Evolutionary conservation across 495 filamentous ascomycete species (phyloP).

Genomic region (Letharia lupina): DNA sequence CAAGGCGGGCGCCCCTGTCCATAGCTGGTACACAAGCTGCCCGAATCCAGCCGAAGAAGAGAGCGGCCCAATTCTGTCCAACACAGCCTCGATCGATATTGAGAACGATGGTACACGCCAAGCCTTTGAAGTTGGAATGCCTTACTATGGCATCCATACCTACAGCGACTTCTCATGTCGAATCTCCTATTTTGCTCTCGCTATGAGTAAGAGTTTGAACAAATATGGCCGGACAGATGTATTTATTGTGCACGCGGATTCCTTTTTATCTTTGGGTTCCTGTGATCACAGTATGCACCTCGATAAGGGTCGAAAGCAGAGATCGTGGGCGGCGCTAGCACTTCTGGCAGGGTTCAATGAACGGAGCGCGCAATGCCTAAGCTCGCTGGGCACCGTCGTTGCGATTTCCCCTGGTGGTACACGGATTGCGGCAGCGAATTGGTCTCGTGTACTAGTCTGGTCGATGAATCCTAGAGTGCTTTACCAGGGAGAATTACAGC

Average conservation of each 20-base stretch:
- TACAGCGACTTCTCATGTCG: slow-evolving; percentile 12
- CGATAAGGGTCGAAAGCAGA: slow-evolving; percentile 35
- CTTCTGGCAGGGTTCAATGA: slow-evolving; percentile 36
- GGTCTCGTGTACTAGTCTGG: slow-evolving; percentile 42
- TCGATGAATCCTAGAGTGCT: slow-evolving; percentile 34
- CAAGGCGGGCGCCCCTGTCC: slow-evolving; percentile 18
- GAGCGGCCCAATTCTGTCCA: neutral
- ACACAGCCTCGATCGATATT: slow-evolving; percentile 12
- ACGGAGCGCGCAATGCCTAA: slow-evolving; percentile 22
- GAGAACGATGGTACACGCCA: slow-evolving; percentile 1
- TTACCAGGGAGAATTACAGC: slow-evolving; percentile 20
- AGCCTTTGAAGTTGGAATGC: slow-evolving; percentile 17
- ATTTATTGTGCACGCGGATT: slow-evolving; percentile 31
- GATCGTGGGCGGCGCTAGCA: slow-evolving; percentile 34
- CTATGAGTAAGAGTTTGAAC: slow-evolving; percentile 2
- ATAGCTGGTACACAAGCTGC: slow-evolving; percentile 13
- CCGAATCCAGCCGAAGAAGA: slow-evolving; percentile 5
- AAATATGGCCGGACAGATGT: slow-evolving; percentile 6
- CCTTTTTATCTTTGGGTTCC: slow-evolving; percentile 19
- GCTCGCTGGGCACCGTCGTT: slow-evolving; percentile 37
- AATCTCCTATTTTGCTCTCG: slow-evolving; percentile 19
- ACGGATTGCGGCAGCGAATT: slow-evolving; percentile 39
- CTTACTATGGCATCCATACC: slow-evolving; percentile 17
- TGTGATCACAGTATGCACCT: slow-evolving; percentile 38
- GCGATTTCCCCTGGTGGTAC: slow-evolving; percentile 35